Conservation (phyloP, 139 green algal species). For the Picochlorum sp. region DNA sequence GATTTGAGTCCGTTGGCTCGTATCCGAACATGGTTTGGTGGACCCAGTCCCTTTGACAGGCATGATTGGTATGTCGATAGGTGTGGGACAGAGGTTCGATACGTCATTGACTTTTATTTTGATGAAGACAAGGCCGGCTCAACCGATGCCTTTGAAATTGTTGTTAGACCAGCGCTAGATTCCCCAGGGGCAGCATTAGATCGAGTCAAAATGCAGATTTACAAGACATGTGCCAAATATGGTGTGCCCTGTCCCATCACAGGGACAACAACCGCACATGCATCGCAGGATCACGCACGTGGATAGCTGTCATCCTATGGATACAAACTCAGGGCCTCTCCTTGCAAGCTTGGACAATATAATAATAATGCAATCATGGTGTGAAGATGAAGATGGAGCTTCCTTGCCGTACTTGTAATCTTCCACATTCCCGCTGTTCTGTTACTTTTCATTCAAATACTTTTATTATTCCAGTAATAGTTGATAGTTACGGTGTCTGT, state of each 20-base stretch:
- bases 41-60: constrained; percentile 79
- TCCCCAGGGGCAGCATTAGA: constrained; percentile 59
- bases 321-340: too few relatives aligned
- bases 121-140: constrained; percentile 76
- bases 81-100: constrained; percentile 75
- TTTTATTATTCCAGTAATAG: too few relatives aligned
- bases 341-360: too few relatives aligned
- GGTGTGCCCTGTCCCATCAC: constrained; percentile 87
- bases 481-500: too few relatives aligned
- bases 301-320: too few relatives aligned
- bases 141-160: constrained; percentile 70
- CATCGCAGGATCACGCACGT: too few relatives aligned
- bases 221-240: constrained; percentile 68
- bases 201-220: constrained; percentile 83
- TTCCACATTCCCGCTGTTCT: too few relatives aligned
- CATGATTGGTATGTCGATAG: constrained; percentile 93
- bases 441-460: too few relatives aligned
- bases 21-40: constrained; percentile 46
- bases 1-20: constrained; percentile 78
- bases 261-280: constrained; percentile 18
- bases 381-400: too few relatives aligned
- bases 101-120: constrained; percentile 98
- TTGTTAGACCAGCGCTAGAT: constrained; percentile 81
- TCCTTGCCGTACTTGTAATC: too few relatives aligned
- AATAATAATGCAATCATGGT: too few relatives aligned